Base-by-base conservation (phyloP, 228 moss, liverwort and hornwort genomes). In the Sphagnum fallax region DNA sequence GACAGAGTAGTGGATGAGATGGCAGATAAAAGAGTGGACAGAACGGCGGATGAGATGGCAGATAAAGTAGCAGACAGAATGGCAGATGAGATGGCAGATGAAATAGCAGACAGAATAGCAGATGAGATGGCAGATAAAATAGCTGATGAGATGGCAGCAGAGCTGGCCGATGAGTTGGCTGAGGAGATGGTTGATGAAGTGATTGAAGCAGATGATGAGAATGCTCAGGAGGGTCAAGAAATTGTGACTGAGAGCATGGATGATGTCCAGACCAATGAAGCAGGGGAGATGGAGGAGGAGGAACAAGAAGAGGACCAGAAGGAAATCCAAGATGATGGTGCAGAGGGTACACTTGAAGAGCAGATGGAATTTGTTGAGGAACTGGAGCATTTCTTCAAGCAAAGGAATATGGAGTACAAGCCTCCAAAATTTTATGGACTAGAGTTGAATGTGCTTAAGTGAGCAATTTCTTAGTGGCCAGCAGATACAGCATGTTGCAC, bases 371-470 rank as follows among this genome's bases (percentile, higher is more conserved):
- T 98, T 62, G 80, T 88, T 1, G 81, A 85, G 81, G 87, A 83
- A 60, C 78, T 98, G 51, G 88, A 85, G 73, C 79, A 78, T 8
- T 93, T 98, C 49, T 98, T 98, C 53, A 91, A 87, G 83, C 87
- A 83, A 61, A 73, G 90, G 69, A 90, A 73, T 64, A 65, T 98
- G 77, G 97, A 98, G 52, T 98, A 93, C 61, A 98, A 98, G 77
- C 80, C 93, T 69, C 97, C 93, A 7, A 98, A 98, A 73, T 98
- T 98, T 65, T 98, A 98, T 67, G 91, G 93, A 51, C 81, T 87
- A 75, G 91, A 98, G 77, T 73, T 98, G 60, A 98, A 98, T 75
- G 88, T 93, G 52, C 75, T 98, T 47, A 98, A 93, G 97, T 98
- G 84, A 90, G 96, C 16, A 51, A 71, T 16, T 48, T 32, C 32